Base-by-base conservation (phyloP, 768 basidiomycete species). In the Leccinum imitatum region DNA sequence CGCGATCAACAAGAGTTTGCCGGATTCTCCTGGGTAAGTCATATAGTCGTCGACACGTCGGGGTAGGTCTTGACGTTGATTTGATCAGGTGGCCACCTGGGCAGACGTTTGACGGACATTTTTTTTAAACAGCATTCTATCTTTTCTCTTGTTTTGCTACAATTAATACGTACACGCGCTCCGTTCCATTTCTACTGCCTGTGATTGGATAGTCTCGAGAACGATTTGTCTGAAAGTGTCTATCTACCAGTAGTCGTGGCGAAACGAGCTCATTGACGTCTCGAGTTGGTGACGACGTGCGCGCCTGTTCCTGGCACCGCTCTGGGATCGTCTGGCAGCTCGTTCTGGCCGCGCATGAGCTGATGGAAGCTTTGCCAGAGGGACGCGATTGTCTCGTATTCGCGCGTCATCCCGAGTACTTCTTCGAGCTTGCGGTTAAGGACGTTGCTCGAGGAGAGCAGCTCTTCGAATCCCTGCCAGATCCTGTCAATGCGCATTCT, bases 1-100 rank as follows among this genome's bases (percentile, higher is more conserved):
- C 87, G 87, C 53, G 94, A 98, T 69, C 97, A 99, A 76, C 83
- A 87, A 56, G 96, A 98, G 75, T 99, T 99, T 79, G 88, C 92
- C 65, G 95, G 95, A 17, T 98, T 98, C 81, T 96, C 94, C 62
- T 98, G 95, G 93, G 92, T 91, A 58, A 59, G 72, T 59, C 14
- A 14, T 8, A 15, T 25, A 5, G 10, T 25, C 8, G n/a, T 46
- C 37, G 19, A 30, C 4, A 51, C 25, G 0, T 10, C 10, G 1
- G 0, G 10, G 19, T 54, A 19, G 8, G 35, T 19, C 52, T 57
- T 55, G 52, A 39, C 13, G 6, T 6, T 6, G 19, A 0, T 23
- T 15, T 14, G 19, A 39, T 37, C 56, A 71, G 69, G 69, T 73
- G 55, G 86, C 86, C 33, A 67, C 70, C 62, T 87, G 86, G 86